Conservation (phyloP, 1,284 basidiomycete genomes). For the Leccinum angustisporum region DNA sequence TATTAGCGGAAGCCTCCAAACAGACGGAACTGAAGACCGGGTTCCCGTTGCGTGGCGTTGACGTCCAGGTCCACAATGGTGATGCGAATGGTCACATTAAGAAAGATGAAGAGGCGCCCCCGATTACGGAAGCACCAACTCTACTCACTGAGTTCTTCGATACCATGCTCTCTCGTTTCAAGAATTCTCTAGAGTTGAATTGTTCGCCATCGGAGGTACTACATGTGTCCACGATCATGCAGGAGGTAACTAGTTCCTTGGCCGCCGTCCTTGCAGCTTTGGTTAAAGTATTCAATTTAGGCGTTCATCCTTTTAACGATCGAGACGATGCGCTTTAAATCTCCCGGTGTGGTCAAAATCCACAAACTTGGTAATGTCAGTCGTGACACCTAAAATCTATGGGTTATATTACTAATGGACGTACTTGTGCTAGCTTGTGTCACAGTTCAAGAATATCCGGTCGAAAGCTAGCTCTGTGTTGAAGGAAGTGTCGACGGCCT, state of each 20-base stretch:
- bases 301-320: conserved; percentile 65
- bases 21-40: conserved; percentile 69
- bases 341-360: conserved; percentile 62
- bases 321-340: conserved; percentile 70
- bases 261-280: not conserved
- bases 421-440: conserved; percentile 51
- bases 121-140: conserved; percentile 58
- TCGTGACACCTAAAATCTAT: conserved; percentile 10
- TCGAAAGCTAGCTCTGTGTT: conserved; percentile 50
- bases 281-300: conserved; percentile 36
- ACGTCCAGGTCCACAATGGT: conserved; percentile 47
- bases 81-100: conserved; percentile 52
- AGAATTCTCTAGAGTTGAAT: conserved; percentile 38
- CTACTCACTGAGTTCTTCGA: conserved; percentile 60
- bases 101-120: conserved; percentile 68
- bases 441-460: conserved; percentile 63
- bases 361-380: conserved; percentile 69
- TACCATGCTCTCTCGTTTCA: conserved; percentile 53
- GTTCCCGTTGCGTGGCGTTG: conserved; percentile 61
- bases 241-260: conserved; percentile 54
- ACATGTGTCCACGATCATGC: conserved; percentile 67
- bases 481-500: conserved; percentile 52
- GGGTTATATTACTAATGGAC: conserved; percentile 1
- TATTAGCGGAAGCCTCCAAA: conserved; percentile 71
- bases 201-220: conserved; percentile 51